Conservation (phyloP, 106 monocot species). For the Platanthera guangdongensis region DNA sequence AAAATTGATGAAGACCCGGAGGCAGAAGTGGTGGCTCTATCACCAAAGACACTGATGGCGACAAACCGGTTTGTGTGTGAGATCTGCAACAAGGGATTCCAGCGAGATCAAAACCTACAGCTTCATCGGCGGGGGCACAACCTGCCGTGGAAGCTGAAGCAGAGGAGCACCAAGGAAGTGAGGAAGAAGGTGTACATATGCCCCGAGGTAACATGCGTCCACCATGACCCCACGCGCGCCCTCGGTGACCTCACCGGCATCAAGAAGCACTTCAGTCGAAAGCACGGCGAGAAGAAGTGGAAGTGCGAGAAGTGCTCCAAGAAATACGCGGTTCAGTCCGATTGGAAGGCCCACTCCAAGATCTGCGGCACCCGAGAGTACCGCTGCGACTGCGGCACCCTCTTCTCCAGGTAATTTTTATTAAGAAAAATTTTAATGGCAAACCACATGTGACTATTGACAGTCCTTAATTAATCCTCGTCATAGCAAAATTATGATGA, state of each 20-base stretch:
- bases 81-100: slow-evolving; percentile 31
- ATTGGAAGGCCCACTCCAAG: slow-evolving; percentile 86
- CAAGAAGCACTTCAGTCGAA: slow-evolving; percentile 85
- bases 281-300: slow-evolving; percentile 89
- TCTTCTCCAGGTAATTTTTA: slow-evolving; percentile 76
- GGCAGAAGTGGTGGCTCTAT: slow-evolving; percentile 24
- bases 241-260: slow-evolving; percentile 81
- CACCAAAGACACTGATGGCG: slow-evolving; percentile 26
- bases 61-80: slow-evolving; percentile 29
- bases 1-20: slow-evolving; percentile 16
- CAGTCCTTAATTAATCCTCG: no score
- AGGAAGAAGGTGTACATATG: slow-evolving; percentile 78
- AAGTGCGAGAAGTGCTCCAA: slow-evolving; percentile 94
- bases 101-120: slow-evolving; percentile 28
- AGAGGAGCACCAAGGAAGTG: slow-evolving; percentile 40
- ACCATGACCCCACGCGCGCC: slow-evolving; percentile 63
- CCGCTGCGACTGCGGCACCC: slow-evolving; percentile 91
- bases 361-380: slow-evolving; percentile 93
- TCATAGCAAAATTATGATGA: no score
- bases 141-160: slow-evolving; percentile 36
- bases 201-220: slow-evolving; percentile 56
- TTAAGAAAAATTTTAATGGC: no score
- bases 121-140: slow-evolving; percentile 30
- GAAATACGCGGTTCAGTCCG: slow-evolving; percentile 81
- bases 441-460: no score